Evolutionary conservation across 2,329 filamentous ascomycete genomes (phyloP).

Genomic region (Monosporascus cannonballus): DNA sequence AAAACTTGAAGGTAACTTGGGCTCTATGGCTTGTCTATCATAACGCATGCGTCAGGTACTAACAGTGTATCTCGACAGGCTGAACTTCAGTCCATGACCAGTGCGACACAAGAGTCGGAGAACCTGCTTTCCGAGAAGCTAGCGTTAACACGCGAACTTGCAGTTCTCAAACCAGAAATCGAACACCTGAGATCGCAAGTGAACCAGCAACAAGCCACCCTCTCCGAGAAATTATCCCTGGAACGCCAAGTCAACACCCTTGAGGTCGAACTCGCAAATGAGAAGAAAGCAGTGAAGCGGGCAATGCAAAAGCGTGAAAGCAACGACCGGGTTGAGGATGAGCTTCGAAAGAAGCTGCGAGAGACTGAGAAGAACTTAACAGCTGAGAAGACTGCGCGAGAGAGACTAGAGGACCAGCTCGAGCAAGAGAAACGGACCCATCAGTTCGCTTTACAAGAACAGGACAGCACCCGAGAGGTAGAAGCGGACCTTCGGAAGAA

Average conservation of each 20-base stretch:
- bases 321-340: slow-evolving; percentile 34
- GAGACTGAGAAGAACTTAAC: slow-evolving; percentile 27
- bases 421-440: slow-evolving; percentile 25
- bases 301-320: slow-evolving; percentile 38
- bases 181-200: slow-evolving; percentile 51
- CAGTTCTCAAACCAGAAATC: slow-evolving; percentile 47
- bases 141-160: slow-evolving; percentile 44
- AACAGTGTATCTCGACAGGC: slow-evolving; percentile 40
- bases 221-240: slow-evolving; percentile 74
- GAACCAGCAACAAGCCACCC: slow-evolving; percentile 56
- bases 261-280: slow-evolving; percentile 77
- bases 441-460: slow-evolving; percentile 22
- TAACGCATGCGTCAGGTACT: slow-evolving; percentile 3
- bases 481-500: slow-evolving; percentile 28
- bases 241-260: slow-evolving; percentile 71
- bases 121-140: slow-evolving; percentile 59
- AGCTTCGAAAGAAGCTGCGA: slow-evolving; percentile 35
- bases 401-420: slow-evolving; percentile 27
- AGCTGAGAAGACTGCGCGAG: slow-evolving; percentile 23
- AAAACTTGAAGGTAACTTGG: slow-evolving; percentile 38
- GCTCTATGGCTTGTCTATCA: not conserved
- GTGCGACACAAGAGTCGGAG: slow-evolving; percentile 61
- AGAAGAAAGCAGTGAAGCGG: slow-evolving; percentile 63
- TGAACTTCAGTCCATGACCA: slow-evolving; percentile 64
- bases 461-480: slow-evolving; percentile 23